Evolutionary conservation across 2,329 filamentous ascomycete genomes (phyloP).

Genomic region (Phaeosphaeriaceae sp.): DNA sequence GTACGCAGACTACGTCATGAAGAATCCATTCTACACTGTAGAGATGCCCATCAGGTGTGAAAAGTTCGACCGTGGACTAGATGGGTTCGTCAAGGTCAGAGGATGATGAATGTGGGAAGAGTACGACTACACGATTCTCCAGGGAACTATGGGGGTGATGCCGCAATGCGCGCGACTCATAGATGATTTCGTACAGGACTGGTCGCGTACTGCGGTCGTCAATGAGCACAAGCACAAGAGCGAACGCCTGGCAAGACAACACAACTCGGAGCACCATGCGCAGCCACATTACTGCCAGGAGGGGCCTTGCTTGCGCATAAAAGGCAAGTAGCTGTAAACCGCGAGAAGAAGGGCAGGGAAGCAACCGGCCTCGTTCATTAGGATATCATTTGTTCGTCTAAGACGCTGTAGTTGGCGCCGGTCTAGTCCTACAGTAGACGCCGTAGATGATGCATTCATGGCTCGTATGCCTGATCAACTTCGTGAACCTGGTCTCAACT

Average conservation of each 20-base stretch:
- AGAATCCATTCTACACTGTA: constrained; percentile 97
- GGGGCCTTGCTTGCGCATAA: background rate
- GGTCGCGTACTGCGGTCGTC: background rate
- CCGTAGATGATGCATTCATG: constrained; percentile 33
- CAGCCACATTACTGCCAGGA: background rate
- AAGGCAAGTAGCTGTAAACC: background rate
- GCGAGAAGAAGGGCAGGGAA: background rate
- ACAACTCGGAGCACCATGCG: background rate
- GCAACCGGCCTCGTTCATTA: constrained; percentile 15
- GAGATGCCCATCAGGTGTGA: constrained; percentile 98
- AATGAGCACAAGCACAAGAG: background rate
- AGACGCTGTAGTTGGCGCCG: constrained; percentile 24
- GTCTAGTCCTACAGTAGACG: constrained; percentile 35
- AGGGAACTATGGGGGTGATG: background rate
- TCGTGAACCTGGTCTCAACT: constrained; percentile 5
- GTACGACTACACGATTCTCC: background rate
- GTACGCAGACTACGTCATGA: constrained; percentile 98
- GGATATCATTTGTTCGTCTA: constrained; percentile 25
- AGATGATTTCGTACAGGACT: background rate
- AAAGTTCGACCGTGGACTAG: constrained; percentile 87
- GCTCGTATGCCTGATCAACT: constrained; percentile 6
- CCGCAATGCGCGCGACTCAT: no score
- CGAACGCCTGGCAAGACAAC: background rate
- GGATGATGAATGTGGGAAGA: constrained; percentile 25
- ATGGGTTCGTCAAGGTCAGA: constrained; percentile 74